Conservation (phyloP, 352 stramenopile species). For the Pythium myriotylum region DNA sequence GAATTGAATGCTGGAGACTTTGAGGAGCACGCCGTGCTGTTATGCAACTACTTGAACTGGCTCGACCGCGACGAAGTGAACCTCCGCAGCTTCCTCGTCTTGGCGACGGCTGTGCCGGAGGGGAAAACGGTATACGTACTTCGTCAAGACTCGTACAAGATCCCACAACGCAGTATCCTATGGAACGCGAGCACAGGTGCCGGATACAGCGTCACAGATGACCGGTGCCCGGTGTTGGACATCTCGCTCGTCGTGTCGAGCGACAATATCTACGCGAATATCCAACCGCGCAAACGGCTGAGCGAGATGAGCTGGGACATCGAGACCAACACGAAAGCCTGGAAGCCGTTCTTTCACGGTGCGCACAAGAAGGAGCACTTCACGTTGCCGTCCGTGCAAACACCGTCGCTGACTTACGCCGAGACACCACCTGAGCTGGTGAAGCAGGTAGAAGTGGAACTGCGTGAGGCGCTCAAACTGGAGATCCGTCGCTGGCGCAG, state of each 20-base stretch:
- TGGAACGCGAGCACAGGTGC: slow-evolving; percentile 90
- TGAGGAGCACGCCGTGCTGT: slow-evolving; percentile 91
- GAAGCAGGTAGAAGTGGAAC: slow-evolving; percentile 72
- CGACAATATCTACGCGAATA: slow-evolving; percentile 92
- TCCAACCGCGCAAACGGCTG: slow-evolving; percentile 55
- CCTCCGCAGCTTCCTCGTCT: slow-evolving; percentile 76
- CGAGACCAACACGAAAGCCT: slow-evolving; percentile 72
- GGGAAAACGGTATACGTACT: slow-evolving; percentile 90
- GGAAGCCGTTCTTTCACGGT: slow-evolving; percentile 83
- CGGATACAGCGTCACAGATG: slow-evolving; percentile 74
- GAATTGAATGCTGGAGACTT: slow-evolving; percentile 86
- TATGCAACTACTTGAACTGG: slow-evolving; percentile 92
- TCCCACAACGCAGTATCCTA: slow-evolving; percentile 58
- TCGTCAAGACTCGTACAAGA: slow-evolving; percentile 52
- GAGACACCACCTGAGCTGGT: slow-evolving; percentile 57
- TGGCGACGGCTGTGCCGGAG: slow-evolving; percentile 84
- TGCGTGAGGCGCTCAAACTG: slow-evolving; percentile 83
- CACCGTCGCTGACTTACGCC: slow-evolving; percentile 56
- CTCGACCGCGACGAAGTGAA: slow-evolving; percentile 58
- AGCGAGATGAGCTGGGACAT: slow-evolving; percentile 85
- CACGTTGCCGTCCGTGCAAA: slow-evolving; percentile 54
- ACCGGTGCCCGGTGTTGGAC: slow-evolving; percentile 83
- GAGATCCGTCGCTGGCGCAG: slow-evolving; percentile 90
- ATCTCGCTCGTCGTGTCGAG: slow-evolving; percentile 86
- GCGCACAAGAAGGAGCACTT: slow-evolving; percentile 30